Percentiles rank a stretch among this genome's conserved stretches.
Conservation (phyloP, 768 basidiomycete genomes). For the Krasilnikovozyma curviuscula region DNA sequence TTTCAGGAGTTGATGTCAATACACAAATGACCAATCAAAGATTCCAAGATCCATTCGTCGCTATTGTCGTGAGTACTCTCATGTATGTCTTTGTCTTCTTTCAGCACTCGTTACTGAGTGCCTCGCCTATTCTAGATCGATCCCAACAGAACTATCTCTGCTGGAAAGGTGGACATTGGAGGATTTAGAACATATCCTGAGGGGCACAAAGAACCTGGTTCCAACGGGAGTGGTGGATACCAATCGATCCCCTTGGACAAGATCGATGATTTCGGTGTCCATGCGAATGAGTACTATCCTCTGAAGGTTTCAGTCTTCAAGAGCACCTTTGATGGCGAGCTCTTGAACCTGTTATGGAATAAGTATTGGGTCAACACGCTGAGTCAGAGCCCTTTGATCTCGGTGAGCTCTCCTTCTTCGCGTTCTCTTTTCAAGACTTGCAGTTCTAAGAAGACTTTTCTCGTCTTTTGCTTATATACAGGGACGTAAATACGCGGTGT, state of each 20-base stretch:
- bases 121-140: slow-evolving; percentile 45
- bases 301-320: slow-evolving; percentile 93
- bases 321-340: slow-evolving; percentile 62
- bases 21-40: slow-evolving; percentile 91
- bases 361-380: slow-evolving; percentile 99
- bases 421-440: neutral
- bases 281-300: slow-evolving; percentile 87
- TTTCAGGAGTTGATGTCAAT: slow-evolving; percentile 95
- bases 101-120: neutral
- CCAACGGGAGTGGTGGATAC: too few relatives aligned
- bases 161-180: slow-evolving; percentile 95
- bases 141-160: slow-evolving; percentile 93
- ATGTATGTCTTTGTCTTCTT: neutral
- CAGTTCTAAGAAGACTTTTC: neutral
- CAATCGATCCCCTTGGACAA: slow-evolving; percentile 92
- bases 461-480: slow-evolving; percentile 23
- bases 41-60: slow-evolving; percentile 89
- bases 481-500: slow-evolving; percentile 87
- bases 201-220: slow-evolving; percentile 9
- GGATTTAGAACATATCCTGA: slow-evolving; percentile 96
- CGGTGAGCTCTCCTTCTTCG: slow-evolving; percentile 33
- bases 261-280: slow-evolving; percentile 98
- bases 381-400: slow-evolving; percentile 77
- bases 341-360: slow-evolving; percentile 87
- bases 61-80: slow-evolving; percentile 57